A percentile compares a stretch with the other conserved stretches of the same genome.
Conservation (phyloP, 805 yeast genomes). For the Spathaspora sp. region DNA sequence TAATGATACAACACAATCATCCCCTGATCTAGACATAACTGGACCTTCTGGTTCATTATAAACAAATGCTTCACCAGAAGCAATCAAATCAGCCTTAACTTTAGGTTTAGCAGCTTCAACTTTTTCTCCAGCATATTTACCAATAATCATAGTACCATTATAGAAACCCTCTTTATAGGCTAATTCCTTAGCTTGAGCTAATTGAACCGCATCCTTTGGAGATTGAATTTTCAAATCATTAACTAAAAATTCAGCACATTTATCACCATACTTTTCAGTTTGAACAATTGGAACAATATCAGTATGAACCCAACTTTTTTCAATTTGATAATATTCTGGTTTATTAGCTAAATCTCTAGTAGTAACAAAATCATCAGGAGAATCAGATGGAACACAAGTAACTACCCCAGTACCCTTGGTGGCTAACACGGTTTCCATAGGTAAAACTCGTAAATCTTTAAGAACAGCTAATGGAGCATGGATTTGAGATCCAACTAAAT, state of each 20-base stretch:
- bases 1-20: conserved; percentile 90
- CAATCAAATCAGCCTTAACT: conserved; percentile 78
- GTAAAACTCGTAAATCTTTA: conserved; percentile 74
- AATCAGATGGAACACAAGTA: conserved; percentile 97
- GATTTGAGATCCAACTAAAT: conserved; percentile 82
- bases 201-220: conserved; percentile 83
- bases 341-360: conserved; percentile 79
- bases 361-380: conserved; percentile 95
- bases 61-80: conserved; percentile 73
- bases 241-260: conserved; percentile 79
- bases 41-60: conserved; percentile 92
- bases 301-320: conserved; percentile 79
- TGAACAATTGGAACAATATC: conserved; percentile 71
- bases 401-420: conserved; percentile 98
- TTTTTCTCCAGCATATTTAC: conserved; percentile 81
- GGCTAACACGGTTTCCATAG: conserved; percentile 96
- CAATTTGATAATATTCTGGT: conserved; percentile 84
- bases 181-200: conserved; percentile 88
- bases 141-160: conserved; percentile 77
- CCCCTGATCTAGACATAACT: conserved; percentile 94
- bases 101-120: conserved; percentile 90
- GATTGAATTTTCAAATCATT: conserved; percentile 88
- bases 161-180: conserved; percentile 97
- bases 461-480: conserved; percentile 76
- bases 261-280: conserved; percentile 84